These are phyloP conservation scores for Verticillium albo-atrum DNA, from an alignment of 2,329 filamentous ascomycete genomes.

Conservation along the genomic window DNA sequence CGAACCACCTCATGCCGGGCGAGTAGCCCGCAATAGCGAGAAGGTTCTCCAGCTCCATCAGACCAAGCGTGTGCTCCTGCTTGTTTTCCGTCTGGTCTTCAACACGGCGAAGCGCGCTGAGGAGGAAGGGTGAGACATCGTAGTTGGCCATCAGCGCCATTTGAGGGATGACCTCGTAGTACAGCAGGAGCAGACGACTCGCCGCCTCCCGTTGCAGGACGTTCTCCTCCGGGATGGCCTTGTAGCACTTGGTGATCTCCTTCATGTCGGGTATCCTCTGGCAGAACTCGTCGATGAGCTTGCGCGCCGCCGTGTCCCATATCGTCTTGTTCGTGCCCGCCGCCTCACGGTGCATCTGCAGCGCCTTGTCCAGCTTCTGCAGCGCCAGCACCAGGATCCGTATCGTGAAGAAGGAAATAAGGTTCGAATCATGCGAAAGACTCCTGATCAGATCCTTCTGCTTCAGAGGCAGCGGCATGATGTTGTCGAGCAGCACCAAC, in stretches of 20 bases:
- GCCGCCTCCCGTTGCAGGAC: constrained; percentile 72
- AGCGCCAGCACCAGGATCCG: constrained; percentile 75
- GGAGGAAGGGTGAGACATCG: constrained; percentile 76
- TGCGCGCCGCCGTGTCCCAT: constrained; percentile 67
- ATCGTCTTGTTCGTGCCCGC: constrained; percentile 32
- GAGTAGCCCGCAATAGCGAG: constrained; percentile 77
- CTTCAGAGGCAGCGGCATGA: constrained; percentile 77
- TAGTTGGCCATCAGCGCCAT: constrained; percentile 80
- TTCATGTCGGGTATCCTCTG: constrained; percentile 77
- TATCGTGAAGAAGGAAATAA: constrained; percentile 80
- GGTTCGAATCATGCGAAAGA: constrained; percentile 68
- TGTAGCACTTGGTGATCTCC: constrained; percentile 71
- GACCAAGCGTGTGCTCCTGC: constrained; percentile 47
- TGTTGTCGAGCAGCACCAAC: constrained; percentile 75
- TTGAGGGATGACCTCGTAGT: constrained; percentile 78
- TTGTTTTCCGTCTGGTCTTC: constrained; percentile 48
- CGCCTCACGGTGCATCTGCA: constrained; percentile 55
- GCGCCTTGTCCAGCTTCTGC: constrained; percentile 65
- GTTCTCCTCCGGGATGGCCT: constrained; percentile 62
- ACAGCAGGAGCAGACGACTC: constrained; percentile 76
- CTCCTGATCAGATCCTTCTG: constrained; percentile 77
- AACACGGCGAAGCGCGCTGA: constrained; percentile 60
- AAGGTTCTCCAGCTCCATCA: constrained; percentile 76
- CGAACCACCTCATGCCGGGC: constrained; percentile 86
- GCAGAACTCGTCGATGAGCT: constrained; percentile 70